These are phyloP conservation scores for Aspergillus sclerotialis DNA, from an alignment of 2,329 filamentous ascomycete species.

Conservation along the genomic window DNA sequence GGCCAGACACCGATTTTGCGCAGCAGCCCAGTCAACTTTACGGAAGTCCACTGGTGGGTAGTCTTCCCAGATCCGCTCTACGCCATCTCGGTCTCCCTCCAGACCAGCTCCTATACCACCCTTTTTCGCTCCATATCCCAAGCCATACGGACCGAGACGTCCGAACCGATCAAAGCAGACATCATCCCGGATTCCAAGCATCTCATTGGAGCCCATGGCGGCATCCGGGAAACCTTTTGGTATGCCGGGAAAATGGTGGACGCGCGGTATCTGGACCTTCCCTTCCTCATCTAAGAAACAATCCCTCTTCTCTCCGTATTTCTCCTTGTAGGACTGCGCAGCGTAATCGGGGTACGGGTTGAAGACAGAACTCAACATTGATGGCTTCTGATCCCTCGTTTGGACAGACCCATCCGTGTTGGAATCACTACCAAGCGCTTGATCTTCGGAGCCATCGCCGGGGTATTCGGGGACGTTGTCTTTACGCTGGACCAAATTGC, in stretches of 20 bases:
- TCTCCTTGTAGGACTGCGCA: constrained; percentile 48
- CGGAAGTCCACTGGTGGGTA: constrained; percentile 69
- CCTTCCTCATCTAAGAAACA: constrained; percentile 71
- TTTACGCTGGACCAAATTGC: constrained; percentile 57
- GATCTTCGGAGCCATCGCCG: constrained; percentile 50
- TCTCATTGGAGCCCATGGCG: constrained; percentile 77
- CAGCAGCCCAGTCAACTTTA: constrained; percentile 69
- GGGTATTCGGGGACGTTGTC: constrained; percentile 80
- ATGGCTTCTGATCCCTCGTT: constrained; percentile 21
- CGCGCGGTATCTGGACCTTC: constrained; percentile 57
- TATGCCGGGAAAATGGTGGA: constrained; percentile 70
- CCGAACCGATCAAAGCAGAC: constrained; percentile 93
- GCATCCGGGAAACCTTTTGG: constrained; percentile 79
- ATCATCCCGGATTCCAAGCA: constrained; percentile 71
- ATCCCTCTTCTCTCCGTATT: constrained; percentile 57
- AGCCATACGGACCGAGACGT: constrained; percentile 78
- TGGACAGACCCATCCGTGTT: constrained; percentile 20
- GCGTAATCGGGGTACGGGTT: constrained; percentile 62
- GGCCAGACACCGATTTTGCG: constrained; percentile 65
- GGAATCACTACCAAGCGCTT: constrained; percentile 37
- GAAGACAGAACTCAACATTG: constrained; percentile 49
- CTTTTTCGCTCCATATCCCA: constrained; percentile 70
- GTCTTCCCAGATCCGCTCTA: constrained; percentile 70
- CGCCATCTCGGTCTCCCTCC: constrained; percentile 73
- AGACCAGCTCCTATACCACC: constrained; percentile 82